Percentiles rank a stretch among this genome's conserved stretches.
phyloP scores from a whole-genome alignment of 2,329 filamentous ascomycete genomes.

The Davidsoniella virescens region DNA sequence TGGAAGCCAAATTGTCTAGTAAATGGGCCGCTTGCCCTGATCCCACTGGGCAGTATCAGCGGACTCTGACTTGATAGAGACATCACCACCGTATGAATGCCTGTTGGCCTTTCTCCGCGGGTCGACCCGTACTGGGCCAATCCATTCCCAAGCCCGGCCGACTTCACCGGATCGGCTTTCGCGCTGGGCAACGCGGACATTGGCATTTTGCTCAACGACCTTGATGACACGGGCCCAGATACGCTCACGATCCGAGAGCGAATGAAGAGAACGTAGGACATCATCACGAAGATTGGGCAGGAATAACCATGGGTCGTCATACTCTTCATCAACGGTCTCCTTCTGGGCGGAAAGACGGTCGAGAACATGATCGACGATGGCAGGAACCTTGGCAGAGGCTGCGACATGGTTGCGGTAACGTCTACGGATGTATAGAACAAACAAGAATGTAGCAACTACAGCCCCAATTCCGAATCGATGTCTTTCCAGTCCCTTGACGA shows the following conservation, averaged over 20 bases:
- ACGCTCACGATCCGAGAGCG: conserved; percentile 54
- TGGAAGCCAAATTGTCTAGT: conserved; percentile 17
- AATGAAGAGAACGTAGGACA: conserved; percentile 68
- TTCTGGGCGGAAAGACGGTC: conserved; percentile 73
- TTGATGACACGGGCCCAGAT: conserved; percentile 71
- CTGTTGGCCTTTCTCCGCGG: conserved; percentile 22
- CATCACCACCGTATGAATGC: conserved; percentile 32
- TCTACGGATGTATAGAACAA: conserved; percentile 46
- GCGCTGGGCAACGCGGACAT: conserved; percentile 63
- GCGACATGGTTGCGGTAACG: conserved; percentile 46
- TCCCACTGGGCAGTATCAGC: conserved; percentile 22
- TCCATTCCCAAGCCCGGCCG: conserved; percentile 54
- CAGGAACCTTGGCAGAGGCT: conserved; percentile 58
- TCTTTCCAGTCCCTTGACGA: conserved; percentile 68
- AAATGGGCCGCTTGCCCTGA: conserved; percentile 25
- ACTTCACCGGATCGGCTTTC: conserved; percentile 49
- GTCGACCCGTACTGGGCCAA: conserved; percentile 37
- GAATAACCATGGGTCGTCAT: conserved; percentile 66
- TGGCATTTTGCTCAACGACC: conserved; percentile 87
- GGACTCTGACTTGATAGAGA: conserved; percentile 19
- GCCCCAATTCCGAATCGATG: conserved; percentile 72
- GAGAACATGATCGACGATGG: conserved; percentile 69
- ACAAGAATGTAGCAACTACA: conserved; percentile 34
- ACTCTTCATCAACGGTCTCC: conserved; percentile 50
- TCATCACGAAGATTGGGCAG: conserved; percentile 85